Evolutionary conservation across 1,139 yeast genomes (phyloP).

Genomic region (Kodamaea ohmeri): DNA sequence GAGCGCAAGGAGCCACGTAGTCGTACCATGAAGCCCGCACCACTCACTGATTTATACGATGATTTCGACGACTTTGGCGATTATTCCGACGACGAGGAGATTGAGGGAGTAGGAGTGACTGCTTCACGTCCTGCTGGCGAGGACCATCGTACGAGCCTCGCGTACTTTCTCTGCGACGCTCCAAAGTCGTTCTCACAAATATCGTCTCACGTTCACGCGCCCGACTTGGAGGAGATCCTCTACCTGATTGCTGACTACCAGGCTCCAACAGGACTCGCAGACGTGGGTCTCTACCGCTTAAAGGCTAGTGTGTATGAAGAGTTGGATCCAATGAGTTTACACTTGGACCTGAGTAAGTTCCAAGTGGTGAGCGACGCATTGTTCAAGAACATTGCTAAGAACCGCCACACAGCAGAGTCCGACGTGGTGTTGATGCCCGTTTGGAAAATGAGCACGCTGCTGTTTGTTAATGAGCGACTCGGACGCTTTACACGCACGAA

Average conservation of each 20-base stretch:
- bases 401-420: slow-evolving; percentile 33
- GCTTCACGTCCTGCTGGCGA: neutral
- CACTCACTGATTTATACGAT: neutral
- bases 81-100: slow-evolving; percentile 28
- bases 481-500: slow-evolving; percentile 52
- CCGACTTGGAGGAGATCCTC: slow-evolving; percentile 34
- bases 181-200: slow-evolving; percentile 56
- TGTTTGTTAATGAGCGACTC: slow-evolving; percentile 33
- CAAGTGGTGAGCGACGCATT: slow-evolving; percentile 36
- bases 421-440: slow-evolving; percentile 41
- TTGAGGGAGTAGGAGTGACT: neutral
- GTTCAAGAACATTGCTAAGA: slow-evolving; percentile 25
- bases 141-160: neutral
- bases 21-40: slow-evolving; percentile 11
- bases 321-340: slow-evolving; percentile 40
- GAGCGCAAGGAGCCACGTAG: slow-evolving; percentile 7
- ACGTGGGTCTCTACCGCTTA: slow-evolving; percentile 44
- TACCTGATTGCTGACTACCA: slow-evolving; percentile 41
- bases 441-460: slow-evolving; percentile 36
- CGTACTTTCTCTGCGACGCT: slow-evolving; percentile 31
- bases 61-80: slow-evolving; percentile 8
- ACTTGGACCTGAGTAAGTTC: slow-evolving; percentile 34
- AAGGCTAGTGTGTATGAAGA: slow-evolving; percentile 36
- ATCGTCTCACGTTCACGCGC: slow-evolving; percentile 31
- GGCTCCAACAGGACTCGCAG: slow-evolving; percentile 40